Conservation (phyloP, 768 basidiomycete genomes). For the Panaeolus papilionaceus region DNA sequence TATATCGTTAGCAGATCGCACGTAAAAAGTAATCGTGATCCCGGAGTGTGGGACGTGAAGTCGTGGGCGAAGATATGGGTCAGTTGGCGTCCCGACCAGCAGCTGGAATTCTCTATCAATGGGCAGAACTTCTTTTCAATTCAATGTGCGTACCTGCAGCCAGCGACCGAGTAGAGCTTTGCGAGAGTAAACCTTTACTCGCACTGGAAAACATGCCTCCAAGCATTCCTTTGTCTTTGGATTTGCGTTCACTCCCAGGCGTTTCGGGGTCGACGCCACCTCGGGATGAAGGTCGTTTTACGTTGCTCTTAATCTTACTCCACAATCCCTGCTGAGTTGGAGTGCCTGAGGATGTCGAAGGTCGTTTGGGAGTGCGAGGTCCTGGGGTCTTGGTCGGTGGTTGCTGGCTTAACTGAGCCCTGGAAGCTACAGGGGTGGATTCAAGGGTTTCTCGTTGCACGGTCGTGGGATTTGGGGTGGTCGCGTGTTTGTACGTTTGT, state of each 20-base stretch:
- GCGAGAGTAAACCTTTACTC: conserved; percentile 27
- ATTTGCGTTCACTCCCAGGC: background rate
- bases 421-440: conserved; percentile 3
- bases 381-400: background rate
- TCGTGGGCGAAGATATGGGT: background rate
- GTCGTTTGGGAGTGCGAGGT: background rate
- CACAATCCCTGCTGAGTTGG: conserved; percentile 37
- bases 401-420: background rate
- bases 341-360: conserved; percentile 16
- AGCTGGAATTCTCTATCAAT: background rate
- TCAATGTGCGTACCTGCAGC: conserved; percentile 8
- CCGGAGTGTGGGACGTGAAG: background rate
- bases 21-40: conserved; percentile 1
- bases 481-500: background rate
- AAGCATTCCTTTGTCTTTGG: conserved; percentile 23
- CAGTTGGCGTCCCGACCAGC: background rate
- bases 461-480: background rate
- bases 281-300: conserved; percentile 32
- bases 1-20: background rate
- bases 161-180: conserved; percentile 24
- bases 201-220: conserved; percentile 29
- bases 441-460: background rate
- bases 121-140: background rate
- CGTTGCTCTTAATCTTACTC: conserved; percentile 43
- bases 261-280: conserved; percentile 10